Base-by-base conservation (phyloP, 345 rosid species). In the Salix exigua region DNA sequence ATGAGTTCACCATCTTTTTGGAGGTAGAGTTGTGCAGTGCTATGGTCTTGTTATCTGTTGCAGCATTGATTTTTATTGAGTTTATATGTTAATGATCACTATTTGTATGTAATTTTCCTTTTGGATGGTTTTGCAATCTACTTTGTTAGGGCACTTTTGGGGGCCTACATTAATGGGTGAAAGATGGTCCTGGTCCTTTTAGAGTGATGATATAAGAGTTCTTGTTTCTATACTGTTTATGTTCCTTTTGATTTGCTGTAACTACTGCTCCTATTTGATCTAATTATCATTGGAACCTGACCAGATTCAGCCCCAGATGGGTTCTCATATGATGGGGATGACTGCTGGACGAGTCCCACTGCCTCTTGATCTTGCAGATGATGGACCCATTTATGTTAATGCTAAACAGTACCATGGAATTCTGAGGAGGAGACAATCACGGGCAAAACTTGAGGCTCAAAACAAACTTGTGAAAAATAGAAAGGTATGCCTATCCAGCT, bases 321-420 rank as follows among this genome's bases (percentile, higher is more conserved):
- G 80, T 48, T 51, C 89, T 66, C 86, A 79, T 68, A 55, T 72
- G 69, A 37, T 73, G 42, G 87, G 84, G 66, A 68, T 80, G 74
- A 72, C 87, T 40, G 51, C 83, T 16, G 61, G 68, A 30, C 81
- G 88, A 38, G 85, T 88, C 21, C 85, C 90, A 16, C 75, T 87
- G 68, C 90, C 90, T 2, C 78, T 82, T 58, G 81, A 80, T 77
- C 71, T 83, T 46, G 62, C 86, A 10, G 85, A 86, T 62, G 90
- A 86, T 23, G 86, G 83, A 12, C 87, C 87, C 17, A 86, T 86
- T 73, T 88, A 58, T 11, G 90, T 88, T 30, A 88, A 88, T 66
- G 86, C 88, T 35, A 88, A 88, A 77, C 91, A 88, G 73, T 88
- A 88, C 80, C 81, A 82, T 42, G 91, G 87, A 53, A 88, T 88